These are phyloP conservation scores for Pythium grandisporangium DNA, from an alignment of 352 stramenopile species.

Conservation along the genomic window DNA sequence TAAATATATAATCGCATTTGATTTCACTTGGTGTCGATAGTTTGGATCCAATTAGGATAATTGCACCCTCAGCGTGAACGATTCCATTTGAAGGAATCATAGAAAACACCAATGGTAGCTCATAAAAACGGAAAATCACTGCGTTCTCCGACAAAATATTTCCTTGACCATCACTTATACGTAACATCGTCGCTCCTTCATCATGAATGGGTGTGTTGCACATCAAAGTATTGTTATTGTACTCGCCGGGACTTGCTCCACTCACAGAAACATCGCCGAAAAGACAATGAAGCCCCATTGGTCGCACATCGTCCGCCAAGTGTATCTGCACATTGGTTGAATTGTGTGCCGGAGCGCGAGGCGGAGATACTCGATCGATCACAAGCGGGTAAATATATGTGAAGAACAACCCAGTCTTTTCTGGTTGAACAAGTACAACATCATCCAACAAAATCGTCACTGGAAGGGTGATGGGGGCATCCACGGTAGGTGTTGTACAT, in stretches of 20 bases:
- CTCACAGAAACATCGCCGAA: too few relatives aligned
- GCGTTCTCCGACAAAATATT: constrained; percentile 9
- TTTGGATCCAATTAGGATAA: neutral
- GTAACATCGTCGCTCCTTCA: too few relatives aligned
- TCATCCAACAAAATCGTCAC: constrained; percentile 4
- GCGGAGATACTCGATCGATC: constrained; percentile 1
- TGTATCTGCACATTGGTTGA: constrained; percentile 1
- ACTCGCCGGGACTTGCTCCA: too few relatives aligned
- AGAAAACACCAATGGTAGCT: neutral
- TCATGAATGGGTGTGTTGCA: too few relatives aligned
- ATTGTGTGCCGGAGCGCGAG: neutral
- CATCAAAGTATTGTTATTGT: too few relatives aligned
- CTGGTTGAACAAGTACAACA: neutral
- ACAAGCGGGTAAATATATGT: constrained; percentile 4
- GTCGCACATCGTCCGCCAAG: neutral
- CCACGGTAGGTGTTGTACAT: neutral
- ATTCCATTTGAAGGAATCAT: constrained; percentile 5
- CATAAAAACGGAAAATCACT: constrained; percentile 9
- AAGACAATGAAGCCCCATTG: too few relatives aligned
- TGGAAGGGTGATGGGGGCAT: neutral
- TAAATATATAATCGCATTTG: neutral
- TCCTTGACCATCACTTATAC: constrained; percentile 1
- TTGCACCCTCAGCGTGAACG: constrained; percentile 5
- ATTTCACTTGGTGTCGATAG: neutral
- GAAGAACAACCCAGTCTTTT: constrained; percentile 1